Percentiles rank a stretch among this genome's conserved stretches.
Conservation (phyloP, 371 early-diverging fungal genomes). For the Mucor saturninus region DNA sequence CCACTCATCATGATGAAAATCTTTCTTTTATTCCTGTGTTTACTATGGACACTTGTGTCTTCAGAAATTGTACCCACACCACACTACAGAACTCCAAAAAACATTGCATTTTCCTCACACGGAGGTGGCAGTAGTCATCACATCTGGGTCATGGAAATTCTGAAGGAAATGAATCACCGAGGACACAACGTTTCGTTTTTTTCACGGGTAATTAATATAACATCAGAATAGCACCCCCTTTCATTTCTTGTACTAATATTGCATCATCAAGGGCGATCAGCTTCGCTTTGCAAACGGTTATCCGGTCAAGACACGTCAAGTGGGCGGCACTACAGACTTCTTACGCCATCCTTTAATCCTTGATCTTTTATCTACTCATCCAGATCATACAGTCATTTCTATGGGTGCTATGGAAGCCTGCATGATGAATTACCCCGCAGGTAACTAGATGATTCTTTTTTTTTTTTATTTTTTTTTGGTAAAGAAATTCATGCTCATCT, state of each 20-base stretch:
- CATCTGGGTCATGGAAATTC: constrained; percentile 19
- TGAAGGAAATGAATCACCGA: constrained; percentile 19
- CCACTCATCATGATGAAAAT: too few relatives aligned
- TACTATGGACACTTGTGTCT: background rate
- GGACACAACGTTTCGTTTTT: constrained; percentile 12
- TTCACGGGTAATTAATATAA: constrained; percentile 11
- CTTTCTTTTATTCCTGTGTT: too few relatives aligned
- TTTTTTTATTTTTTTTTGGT: too few relatives aligned
- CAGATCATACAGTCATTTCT: background rate
- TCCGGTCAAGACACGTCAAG: constrained; percentile 19
- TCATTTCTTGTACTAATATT: background rate
- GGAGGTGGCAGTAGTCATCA: constrained; percentile 20
- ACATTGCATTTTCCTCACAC: constrained; percentile 1
- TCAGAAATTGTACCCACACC: background rate
- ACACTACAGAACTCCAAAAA: constrained; percentile 7
- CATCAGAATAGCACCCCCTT: too few relatives aligned
- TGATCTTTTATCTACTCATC: background rate
- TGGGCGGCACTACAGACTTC: constrained; percentile 10
- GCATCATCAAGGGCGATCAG: constrained; percentile 27
- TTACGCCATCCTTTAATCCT: background rate
- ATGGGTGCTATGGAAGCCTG: background rate
- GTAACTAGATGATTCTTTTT: background rate
- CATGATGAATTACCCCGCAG: background rate
- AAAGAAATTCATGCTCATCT: background rate
- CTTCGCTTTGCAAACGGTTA: constrained; percentile 18